Conservation (phyloP, 805 yeast genomes). For the Cyberlindnera subsufficiens region DNA sequence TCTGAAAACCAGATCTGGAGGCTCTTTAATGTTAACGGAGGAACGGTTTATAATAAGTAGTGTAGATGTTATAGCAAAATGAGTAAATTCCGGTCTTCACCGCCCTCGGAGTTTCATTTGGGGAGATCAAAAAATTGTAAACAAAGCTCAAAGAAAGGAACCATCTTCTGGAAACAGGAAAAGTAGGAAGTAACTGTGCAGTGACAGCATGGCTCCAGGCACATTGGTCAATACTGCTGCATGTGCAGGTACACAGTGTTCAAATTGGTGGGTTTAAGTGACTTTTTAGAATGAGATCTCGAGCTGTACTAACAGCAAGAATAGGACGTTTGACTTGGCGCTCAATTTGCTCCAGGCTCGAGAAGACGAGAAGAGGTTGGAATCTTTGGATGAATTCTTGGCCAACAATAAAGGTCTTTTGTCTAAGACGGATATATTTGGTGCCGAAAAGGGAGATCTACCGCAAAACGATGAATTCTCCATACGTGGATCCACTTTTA, state of each 20-base stretch:
- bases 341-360: conserved; percentile 13
- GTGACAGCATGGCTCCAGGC: too few relatives aligned
- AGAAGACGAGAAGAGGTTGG: conserved; percentile 11
- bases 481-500: conserved; percentile 35
- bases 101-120: too few relatives aligned
- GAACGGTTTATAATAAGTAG: neutral
- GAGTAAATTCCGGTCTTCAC: too few relatives aligned
- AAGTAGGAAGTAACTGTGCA: too few relatives aligned
- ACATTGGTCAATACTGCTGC: too few relatives aligned
- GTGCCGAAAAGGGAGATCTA: conserved; percentile 1
- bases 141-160: neutral
- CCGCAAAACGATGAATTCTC: conserved; percentile 23
- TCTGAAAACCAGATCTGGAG: neutral
- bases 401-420: conserved; percentile 9
- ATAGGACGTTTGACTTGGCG: conserved; percentile 23
- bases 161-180: too few relatives aligned
- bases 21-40: neutral
- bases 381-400: conserved; percentile 14
- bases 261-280: too few relatives aligned
- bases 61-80: neutral
- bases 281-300: too few relatives aligned
- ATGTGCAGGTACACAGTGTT: too few relatives aligned
- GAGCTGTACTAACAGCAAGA: conserved; percentile 5
- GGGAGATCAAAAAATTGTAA: neutral
- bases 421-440: conserved; percentile 9